A percentile compares a stretch with the other conserved stretches of the same genome.
Evolutionary conservation across 768 basidiomycete species (phyloP).

Genomic region (Lentinula aciculospora): DNA sequence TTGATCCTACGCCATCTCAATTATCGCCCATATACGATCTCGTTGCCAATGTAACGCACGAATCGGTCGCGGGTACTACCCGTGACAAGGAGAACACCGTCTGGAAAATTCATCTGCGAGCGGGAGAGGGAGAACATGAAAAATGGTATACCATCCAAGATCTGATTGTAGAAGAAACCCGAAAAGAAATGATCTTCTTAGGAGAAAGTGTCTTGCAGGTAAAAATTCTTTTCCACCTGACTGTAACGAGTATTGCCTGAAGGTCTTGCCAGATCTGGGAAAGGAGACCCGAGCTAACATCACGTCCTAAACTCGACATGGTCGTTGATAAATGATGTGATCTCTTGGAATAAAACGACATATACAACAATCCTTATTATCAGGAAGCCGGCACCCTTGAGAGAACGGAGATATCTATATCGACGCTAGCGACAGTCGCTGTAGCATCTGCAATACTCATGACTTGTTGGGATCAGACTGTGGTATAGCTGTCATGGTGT

Average conservation of each 20-base stretch:
- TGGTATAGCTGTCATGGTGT: neutral
- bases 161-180: conserved; percentile 91
- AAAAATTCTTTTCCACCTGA: conserved; percentile 6
- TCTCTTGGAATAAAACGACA: neutral
- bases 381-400: neutral
- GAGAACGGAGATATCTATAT: neutral
- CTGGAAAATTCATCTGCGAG: conserved; percentile 88
- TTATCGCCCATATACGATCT: conserved; percentile 82
- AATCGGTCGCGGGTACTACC: conserved; percentile 94
- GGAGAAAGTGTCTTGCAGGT: conserved; percentile 98
- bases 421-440: neutral
- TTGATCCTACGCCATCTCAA: conserved; percentile 61
- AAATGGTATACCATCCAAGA: conserved; percentile 98
- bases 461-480: neutral
- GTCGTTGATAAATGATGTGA: conserved; percentile 3
- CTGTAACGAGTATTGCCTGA: neutral
- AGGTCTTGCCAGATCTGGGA: conserved; percentile 54
- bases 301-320: neutral
- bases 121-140: conserved; percentile 73
- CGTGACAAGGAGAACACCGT: conserved; percentile 86
- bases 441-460: neutral
- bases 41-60: conserved; percentile 91
- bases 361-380: neutral
- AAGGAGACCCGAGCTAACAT: conserved; percentile 28
- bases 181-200: conserved; percentile 96